These are phyloP conservation scores for Penicillium sp. DNA, from an alignment of 2,329 filamentous ascomycete species.

Conservation along the genomic window DNA sequence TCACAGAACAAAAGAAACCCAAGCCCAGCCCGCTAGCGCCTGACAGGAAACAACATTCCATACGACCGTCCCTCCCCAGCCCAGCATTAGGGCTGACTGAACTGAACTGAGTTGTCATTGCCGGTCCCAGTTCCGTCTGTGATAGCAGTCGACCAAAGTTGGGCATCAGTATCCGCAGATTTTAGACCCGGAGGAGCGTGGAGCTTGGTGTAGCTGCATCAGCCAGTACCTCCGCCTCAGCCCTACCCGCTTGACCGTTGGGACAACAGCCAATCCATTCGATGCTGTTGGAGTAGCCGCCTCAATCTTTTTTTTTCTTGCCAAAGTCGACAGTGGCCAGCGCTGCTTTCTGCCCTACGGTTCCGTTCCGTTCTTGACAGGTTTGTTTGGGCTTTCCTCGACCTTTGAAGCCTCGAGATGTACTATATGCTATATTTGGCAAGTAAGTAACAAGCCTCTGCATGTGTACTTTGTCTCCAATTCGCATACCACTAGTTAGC, in stretches of 20 bases:
- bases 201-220: constrained; percentile 2
- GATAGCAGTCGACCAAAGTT: constrained; percentile 9
- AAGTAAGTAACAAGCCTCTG: constrained; percentile 58
- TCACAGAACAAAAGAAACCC: background rate
- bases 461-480: background rate
- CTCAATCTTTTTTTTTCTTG: constrained; percentile 9
- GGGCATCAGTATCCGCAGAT: constrained; percentile 25
- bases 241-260: constrained; percentile 18
- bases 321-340: constrained; percentile 18
- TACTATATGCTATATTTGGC: constrained; percentile 66
- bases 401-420: constrained; percentile 31
- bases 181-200: constrained; percentile 1
- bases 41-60: background rate
- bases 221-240: constrained; percentile 11
- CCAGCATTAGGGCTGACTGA: background rate
- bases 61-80: background rate
- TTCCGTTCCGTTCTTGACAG: background rate
- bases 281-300: constrained; percentile 24
- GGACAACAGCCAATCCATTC: constrained; percentile 18
- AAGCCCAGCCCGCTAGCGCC: background rate
- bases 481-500: constrained; percentile 18
- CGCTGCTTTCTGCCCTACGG: constrained; percentile 8
- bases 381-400: background rate
- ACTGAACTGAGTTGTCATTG: background rate
- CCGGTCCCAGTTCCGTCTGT: background rate